Conservation (phyloP, 75 land plant genomes). For the Sequoiadendron giganteum region DNA sequence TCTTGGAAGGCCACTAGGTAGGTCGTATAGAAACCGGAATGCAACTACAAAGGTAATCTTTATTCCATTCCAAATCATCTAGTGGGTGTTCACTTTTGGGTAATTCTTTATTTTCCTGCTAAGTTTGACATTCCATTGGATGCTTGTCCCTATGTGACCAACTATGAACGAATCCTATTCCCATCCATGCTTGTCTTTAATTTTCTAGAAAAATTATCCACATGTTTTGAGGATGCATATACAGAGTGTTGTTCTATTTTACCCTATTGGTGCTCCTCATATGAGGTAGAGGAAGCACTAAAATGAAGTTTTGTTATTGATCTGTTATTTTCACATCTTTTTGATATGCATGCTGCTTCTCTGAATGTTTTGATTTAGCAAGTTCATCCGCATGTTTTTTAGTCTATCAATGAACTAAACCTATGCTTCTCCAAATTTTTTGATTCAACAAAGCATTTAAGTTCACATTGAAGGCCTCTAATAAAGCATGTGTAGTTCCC, state of each 20-base stretch:
- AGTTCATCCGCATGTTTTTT: background rate
- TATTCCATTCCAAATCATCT: background rate
- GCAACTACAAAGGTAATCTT: background rate
- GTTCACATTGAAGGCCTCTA: slow-evolving; percentile 19
- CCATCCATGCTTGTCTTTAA: background rate
- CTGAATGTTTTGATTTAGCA: background rate
- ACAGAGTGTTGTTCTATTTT: background rate
- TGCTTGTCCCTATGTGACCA: background rate
- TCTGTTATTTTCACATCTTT: background rate
- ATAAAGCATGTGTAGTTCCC: background rate
- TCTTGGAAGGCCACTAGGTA: no score
- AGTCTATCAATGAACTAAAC: no score
- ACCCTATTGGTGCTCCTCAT: background rate
- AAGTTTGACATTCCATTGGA: background rate
- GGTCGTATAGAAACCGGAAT: background rate
- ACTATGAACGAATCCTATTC: background rate
- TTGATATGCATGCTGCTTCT: background rate
- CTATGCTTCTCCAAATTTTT: no score
- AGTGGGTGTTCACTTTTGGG: background rate
- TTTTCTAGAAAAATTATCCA: background rate
- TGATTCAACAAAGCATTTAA: no score
- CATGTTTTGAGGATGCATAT: background rate
- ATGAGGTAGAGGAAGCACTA: background rate
- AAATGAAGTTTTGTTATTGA: no score
- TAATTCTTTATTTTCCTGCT: background rate